These are phyloP conservation scores for Wickerhamomyces tratensis DNA, from an alignment of 805 yeast species.

Conservation along the genomic window DNA sequence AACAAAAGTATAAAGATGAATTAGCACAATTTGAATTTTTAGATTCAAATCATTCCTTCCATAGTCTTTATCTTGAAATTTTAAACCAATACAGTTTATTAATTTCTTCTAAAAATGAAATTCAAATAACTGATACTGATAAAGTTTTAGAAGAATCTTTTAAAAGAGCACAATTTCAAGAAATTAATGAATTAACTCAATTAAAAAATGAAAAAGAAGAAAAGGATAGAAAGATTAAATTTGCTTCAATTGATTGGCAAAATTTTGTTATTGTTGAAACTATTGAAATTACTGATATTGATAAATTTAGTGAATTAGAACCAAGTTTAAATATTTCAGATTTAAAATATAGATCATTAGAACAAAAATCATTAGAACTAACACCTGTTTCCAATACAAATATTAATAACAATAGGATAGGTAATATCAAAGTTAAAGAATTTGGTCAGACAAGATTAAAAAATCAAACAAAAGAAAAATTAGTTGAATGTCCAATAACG, in stretches of 20 bases:
- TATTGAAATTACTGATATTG: constrained; percentile 53
- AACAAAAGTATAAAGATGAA: constrained; percentile 23
- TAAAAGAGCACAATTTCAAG: constrained; percentile 45
- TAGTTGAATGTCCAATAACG: constrained; percentile 73
- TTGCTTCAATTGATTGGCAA: constrained; percentile 81
- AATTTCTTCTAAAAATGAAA: constrained; percentile 2
- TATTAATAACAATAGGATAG: constrained; percentile 25
- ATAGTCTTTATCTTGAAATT: constrained; percentile 38
- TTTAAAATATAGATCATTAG: constrained; percentile 49
- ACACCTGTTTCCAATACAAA: constrained; percentile 9
- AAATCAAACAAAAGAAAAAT: constrained; percentile 20
- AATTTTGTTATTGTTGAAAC: constrained; percentile 67
- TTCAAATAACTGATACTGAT: constrained; percentile 9
- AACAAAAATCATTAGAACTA: constrained; percentile 13
- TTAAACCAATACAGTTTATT: constrained; percentile 44
- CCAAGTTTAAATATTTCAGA: constrained; percentile 49
- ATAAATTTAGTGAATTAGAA: constrained; percentile 42
- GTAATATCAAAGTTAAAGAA: constrained; percentile 46
- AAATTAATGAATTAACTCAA: constrained; percentile 24
- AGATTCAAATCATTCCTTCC: constrained; percentile 46
- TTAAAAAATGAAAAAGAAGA: constrained; percentile 25
- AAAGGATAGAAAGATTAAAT: constrained; percentile 35
- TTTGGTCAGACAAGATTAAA: constrained; percentile 62
- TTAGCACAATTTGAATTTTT: constrained; percentile 63
- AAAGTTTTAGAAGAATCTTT: constrained; percentile 36